Evolutionary conservation across 164 flowering plant genomes (phyloP).

Genomic region (Santalum album): DNA sequence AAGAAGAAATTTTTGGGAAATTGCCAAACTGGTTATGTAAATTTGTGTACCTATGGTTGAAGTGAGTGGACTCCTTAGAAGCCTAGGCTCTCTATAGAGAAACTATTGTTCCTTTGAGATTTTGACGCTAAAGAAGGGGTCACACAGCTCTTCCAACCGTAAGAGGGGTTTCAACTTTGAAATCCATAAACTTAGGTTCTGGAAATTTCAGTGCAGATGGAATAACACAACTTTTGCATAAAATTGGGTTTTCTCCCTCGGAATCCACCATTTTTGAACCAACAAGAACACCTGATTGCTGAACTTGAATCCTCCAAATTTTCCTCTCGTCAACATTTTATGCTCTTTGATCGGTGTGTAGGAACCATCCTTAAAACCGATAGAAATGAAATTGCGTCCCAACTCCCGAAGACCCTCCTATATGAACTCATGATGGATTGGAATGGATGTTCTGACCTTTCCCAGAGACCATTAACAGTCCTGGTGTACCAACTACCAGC

Average conservation of each 20-base stretch:
- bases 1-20: too few species aligned
- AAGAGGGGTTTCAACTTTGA: slow-evolving; percentile 44
- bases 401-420: slow-evolving; percentile 75
- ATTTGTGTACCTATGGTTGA: slow-evolving; percentile 81
- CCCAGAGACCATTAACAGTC: slow-evolving; percentile 64
- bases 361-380: slow-evolving; percentile 48
- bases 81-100: slow-evolving; percentile 52
- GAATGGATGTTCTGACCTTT: slow-evolving; percentile 21
- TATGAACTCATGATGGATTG: slow-evolving; percentile 21
- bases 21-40: too few species aligned
- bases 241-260: neutral
- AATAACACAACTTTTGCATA: neutral
- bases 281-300: slow-evolving; percentile 11
- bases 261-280: slow-evolving; percentile 37
- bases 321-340: slow-evolving; percentile 27
- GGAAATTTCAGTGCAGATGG: neutral
- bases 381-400: slow-evolving; percentile 33
- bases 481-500: slow-evolving; percentile 88
- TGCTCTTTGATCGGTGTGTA: slow-evolving; percentile 55
- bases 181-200: slow-evolving; percentile 16
- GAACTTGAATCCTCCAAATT: slow-evolving; percentile 12
- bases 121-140: slow-evolving; percentile 33
- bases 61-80: slow-evolving; percentile 48
- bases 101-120: slow-evolving; percentile 77
- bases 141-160: slow-evolving; percentile 56